Evolutionary conservation across 2,329 filamentous ascomycete genomes (phyloP).

Genomic region (Diplodia sapinea): DNA sequence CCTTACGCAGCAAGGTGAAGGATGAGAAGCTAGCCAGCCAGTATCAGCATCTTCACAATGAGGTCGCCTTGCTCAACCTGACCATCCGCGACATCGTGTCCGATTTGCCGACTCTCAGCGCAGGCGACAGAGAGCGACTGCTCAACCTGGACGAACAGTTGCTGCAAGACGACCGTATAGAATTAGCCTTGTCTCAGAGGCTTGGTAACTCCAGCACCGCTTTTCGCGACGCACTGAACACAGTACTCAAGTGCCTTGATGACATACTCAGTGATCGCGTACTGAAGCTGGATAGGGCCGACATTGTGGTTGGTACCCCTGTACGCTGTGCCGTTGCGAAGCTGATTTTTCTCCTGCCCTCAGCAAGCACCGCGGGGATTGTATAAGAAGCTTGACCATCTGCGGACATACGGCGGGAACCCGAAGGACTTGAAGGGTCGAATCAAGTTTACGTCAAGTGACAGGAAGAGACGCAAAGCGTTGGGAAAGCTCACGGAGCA

Average conservation of each 20-base stretch:
- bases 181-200: neutral
- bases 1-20: neutral
- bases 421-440: neutral
- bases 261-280: neutral
- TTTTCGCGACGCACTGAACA: neutral
- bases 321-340: neutral
- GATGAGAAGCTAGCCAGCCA: constrained; percentile 1
- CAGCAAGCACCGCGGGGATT: neutral
- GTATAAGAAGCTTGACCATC: neutral
- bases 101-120: neutral
- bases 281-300: neutral
- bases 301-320: neutral
- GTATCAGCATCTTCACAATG: constrained; percentile 2
- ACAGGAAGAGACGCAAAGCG: neutral
- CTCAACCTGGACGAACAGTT: neutral
- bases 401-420: neutral
- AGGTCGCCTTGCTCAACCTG: neutral
- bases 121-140: neutral
- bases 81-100: neutral
- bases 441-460: neutral
- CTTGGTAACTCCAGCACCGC: neutral
- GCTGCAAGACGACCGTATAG: neutral
- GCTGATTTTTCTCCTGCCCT: neutral
- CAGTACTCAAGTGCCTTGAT: neutral
- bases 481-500: neutral